Conservation (phyloP, 2,329 filamentous ascomycete genomes). For the Penicillium fuscoglaucum region DNA sequence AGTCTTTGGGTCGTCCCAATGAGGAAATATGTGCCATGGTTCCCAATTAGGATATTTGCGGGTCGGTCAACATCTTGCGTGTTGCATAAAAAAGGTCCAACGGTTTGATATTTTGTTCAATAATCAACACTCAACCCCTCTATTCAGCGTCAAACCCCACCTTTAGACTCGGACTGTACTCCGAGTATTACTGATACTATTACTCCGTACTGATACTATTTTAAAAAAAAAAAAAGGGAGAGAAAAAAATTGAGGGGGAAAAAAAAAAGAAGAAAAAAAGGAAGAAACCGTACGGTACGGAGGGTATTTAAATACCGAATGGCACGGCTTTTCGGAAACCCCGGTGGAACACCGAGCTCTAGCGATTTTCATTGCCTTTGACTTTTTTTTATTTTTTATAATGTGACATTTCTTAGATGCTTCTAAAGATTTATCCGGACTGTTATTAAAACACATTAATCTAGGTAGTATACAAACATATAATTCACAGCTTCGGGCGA, state of each 20-base stretch:
- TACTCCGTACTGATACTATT: not conserved
- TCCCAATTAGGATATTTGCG: not conserved
- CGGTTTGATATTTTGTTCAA: not conserved
- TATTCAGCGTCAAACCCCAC: not conserved
- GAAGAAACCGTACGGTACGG: not conserved
- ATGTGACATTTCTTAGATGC: not conserved
- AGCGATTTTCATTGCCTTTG: not conserved
- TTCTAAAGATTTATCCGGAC: not conserved
- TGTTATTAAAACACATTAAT: not conserved
- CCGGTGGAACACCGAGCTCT: constrained; percentile 21
- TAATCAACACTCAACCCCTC: not conserved
- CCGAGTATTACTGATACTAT: too few species aligned
- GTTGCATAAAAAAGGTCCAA: not conserved
- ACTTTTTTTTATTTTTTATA: not conserved
- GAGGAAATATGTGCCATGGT: not conserved
- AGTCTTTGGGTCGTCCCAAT: not conserved
- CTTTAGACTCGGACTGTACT: not conserved
- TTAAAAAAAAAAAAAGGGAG: not conserved
- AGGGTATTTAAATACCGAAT: constrained; percentile 9
- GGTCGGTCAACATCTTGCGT: not conserved
- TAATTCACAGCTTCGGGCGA: not conserved
- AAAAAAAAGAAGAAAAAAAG: too few species aligned
- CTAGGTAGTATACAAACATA: not conserved
- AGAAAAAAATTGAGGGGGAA: not conserved
- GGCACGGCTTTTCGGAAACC: constrained; percentile 17